These are phyloP conservation scores for Aspergillus proliferans DNA, from an alignment of 2,329 filamentous ascomycete genomes.

Conservation along the genomic window DNA sequence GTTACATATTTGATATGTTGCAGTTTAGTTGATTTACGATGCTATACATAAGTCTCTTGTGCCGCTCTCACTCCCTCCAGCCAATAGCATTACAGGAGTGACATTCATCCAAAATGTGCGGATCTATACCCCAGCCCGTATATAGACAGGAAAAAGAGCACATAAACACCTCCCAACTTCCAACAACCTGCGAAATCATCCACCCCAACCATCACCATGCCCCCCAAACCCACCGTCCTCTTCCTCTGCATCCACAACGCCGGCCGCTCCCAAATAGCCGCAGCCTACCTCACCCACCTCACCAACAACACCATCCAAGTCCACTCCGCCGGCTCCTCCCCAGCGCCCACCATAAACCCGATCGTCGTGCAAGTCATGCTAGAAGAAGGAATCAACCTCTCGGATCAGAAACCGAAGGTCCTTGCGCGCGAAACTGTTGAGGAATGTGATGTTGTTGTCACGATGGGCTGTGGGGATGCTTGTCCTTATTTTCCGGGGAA, in stretches of 20 bases:
- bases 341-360: conserved; percentile 17
- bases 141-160: too few species aligned
- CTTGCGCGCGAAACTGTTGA: conserved; percentile 17
- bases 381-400: conserved; percentile 21
- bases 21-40: too few species aligned
- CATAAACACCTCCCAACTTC: too few species aligned
- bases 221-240: conserved; percentile 7
- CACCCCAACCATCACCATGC: not conserved
- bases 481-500: conserved; percentile 23
- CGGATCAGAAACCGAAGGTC: conserved; percentile 18
- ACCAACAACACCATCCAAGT: conserved; percentile 8
- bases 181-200: too few species aligned
- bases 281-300: conserved; percentile 15
- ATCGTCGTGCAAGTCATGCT: conserved; percentile 17
- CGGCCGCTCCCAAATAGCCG: conserved; percentile 23
- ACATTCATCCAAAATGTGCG: too few species aligned
- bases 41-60: too few species aligned
- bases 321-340: conserved; percentile 21
- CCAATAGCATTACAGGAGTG: too few species aligned
- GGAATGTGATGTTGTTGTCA: conserved; percentile 19
- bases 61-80: too few species aligned
- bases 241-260: conserved; percentile 25
- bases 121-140: too few species aligned
- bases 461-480: conserved; percentile 23
- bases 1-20: not conserved